These are phyloP conservation scores for Heracleum sosnowskyi DNA, from an alignment of 129 eudicot species.

Conservation along the genomic window DNA sequence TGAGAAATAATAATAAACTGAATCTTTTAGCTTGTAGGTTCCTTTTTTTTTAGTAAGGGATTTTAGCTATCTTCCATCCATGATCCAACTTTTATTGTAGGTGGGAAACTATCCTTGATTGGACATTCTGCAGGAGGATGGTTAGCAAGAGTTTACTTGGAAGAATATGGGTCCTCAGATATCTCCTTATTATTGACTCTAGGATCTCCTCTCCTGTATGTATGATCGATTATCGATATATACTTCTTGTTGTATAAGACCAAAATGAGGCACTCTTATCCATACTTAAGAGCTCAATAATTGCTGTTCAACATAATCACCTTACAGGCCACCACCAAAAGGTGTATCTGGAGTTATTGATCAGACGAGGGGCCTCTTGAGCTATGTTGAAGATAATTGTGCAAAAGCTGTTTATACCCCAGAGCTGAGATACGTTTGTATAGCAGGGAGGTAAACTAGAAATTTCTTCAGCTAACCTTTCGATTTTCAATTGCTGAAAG, in stretches of 20 bases:
- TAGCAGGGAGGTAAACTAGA: conserved; percentile 75
- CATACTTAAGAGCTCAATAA: neutral
- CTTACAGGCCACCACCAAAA: conserved; percentile 79
- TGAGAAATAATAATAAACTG: no score
- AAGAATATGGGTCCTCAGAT: conserved; percentile 53
- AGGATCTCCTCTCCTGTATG: conserved; percentile 93
- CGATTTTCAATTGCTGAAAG: no score
- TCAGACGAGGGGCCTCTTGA: conserved; percentile 92
- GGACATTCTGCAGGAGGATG: conserved; percentile 99
- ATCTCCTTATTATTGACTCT: conserved; percentile 70
- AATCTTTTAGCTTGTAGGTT: neutral
- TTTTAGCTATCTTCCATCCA: neutral
- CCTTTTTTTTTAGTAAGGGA: neutral
- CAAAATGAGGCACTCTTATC: neutral
- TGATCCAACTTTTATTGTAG: conserved; percentile 27
- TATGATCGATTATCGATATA: neutral
- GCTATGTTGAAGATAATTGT: conserved; percentile 75
- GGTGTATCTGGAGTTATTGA: conserved; percentile 86
- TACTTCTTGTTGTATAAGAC: neutral
- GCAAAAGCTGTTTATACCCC: conserved; percentile 80
- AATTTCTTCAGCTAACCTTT: neutral
- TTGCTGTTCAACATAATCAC: neutral
- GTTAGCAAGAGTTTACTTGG: conserved; percentile 79
- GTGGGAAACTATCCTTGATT: conserved; percentile 57
- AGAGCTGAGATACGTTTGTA: conserved; percentile 70